Conservation (phyloP, 306 rosid species). For the Hippophae rhamnoides region DNA sequence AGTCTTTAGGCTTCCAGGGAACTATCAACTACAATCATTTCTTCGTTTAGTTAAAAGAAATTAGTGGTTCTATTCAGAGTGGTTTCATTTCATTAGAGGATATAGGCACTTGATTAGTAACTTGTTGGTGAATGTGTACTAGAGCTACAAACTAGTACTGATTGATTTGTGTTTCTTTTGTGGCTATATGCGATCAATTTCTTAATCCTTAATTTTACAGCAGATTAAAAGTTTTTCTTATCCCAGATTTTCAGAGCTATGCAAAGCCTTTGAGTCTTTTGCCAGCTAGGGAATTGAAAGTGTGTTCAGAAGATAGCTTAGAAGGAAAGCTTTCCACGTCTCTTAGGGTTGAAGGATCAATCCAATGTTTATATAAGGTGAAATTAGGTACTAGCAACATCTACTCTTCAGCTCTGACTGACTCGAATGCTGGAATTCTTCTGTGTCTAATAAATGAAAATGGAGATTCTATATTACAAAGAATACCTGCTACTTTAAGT, state of each 20-base stretch:
- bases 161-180: neutral
- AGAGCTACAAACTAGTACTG: no score
- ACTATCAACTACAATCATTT: no score
- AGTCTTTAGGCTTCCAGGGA: no score
- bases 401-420: conserved; percentile 55
- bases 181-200: neutral
- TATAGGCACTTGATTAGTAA: neutral
- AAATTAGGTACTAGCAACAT: conserved; percentile 56
- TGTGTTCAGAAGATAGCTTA: conserved; percentile 25
- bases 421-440: conserved; percentile 63
- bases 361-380: conserved; percentile 42
- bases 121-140: neutral
- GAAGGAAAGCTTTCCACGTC: conserved; percentile 32
- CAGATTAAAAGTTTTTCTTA: conserved; percentile 1
- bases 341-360: conserved; percentile 29
- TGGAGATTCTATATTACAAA: conserved; percentile 64
- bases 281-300: conserved; percentile 53
- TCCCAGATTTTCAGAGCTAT: conserved; percentile 56
- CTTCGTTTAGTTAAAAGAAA: no score
- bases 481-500: conserved; percentile 51
- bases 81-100: neutral
- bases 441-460: conserved; percentile 63
- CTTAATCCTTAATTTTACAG: neutral
- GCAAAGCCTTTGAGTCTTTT: conserved; percentile 55
- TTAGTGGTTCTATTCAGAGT: no score